phyloP scores from a whole-genome alignment of 306 rosid species.

The barrel medic (Medicago truncatula) region DNA sequence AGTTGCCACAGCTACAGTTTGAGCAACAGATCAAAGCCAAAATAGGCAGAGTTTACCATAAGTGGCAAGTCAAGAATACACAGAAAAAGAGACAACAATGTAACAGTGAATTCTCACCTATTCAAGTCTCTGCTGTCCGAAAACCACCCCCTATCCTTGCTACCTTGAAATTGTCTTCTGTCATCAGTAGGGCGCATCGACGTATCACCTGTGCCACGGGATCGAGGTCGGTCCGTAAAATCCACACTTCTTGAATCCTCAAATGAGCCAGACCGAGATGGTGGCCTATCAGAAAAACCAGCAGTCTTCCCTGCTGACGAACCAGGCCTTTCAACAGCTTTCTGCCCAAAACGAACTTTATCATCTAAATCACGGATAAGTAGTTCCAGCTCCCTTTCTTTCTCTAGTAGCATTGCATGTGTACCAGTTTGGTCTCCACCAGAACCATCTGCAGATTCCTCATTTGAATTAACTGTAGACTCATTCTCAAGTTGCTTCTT shows the following conservation, averaged over 20 bases:
- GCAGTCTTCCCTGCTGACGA: constrained; percentile 71
- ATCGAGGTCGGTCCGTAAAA: constrained; percentile 72
- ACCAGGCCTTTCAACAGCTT: constrained; percentile 85
- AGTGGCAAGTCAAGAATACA: neutral
- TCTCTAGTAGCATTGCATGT: constrained; percentile 44
- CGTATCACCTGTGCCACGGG: constrained; percentile 80
- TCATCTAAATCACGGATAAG: constrained; percentile 79
- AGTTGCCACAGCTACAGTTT: constrained; percentile 2
- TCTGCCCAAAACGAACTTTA: constrained; percentile 93
- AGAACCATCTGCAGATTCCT: constrained; percentile 58
- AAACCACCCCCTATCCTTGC: constrained; percentile 85
- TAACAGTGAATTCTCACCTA: constrained; percentile 61
- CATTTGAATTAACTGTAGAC: constrained; percentile 45
- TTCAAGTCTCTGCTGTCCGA: constrained; percentile 67
- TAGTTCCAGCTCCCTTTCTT: constrained; percentile 75
- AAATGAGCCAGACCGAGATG: constrained; percentile 75
- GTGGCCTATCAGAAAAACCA: constrained; percentile 67
- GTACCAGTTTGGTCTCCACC: constrained; percentile 53
- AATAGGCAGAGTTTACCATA: constrained; percentile 27
- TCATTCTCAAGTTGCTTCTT: constrained; percentile 71
- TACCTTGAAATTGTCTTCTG: constrained; percentile 70
- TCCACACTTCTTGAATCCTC: constrained; percentile 79
- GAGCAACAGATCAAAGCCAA: constrained; percentile 8
- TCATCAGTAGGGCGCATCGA: constrained; percentile 76
- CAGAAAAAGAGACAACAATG: constrained; percentile 9